Conservation (phyloP, 495 filamentous ascomycete genomes). For the Trypethelium eluteriae region DNA sequence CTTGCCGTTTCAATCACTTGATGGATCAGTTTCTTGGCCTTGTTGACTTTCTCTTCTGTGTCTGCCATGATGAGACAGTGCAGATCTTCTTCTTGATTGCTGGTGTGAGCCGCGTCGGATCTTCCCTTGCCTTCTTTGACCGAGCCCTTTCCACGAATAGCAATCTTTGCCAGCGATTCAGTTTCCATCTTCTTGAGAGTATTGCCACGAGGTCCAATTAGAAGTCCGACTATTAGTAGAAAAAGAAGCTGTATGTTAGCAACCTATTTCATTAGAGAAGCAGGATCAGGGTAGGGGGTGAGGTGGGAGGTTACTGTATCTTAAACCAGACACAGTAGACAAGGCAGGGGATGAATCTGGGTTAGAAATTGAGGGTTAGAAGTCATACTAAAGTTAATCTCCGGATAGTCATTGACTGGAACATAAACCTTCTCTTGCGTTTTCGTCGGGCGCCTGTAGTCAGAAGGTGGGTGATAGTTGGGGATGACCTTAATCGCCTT, state of each 20-base stretch:
- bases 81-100: conserved; percentile 98
- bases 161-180: conserved; percentile 95
- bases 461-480: conserved; percentile 94
- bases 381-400: conserved; percentile 99
- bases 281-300: conserved; percentile 3
- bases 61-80: conserved; percentile 99
- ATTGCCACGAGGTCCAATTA: conserved; percentile 99
- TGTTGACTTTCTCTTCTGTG: conserved; percentile 96
- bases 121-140: conserved; percentile 99
- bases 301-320: conserved; percentile 39
- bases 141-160: conserved; percentile 97
- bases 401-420: conserved; percentile 99
- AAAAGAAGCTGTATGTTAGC: conserved; percentile 90
- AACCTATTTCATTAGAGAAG: conserved; percentile 32
- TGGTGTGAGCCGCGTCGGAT: conserved; percentile 95
- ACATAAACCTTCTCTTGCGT: conserved; percentile 99
- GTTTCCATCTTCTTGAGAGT: conserved; percentile 99
- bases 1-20: conserved; percentile 95
- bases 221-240: conserved; percentile 95
- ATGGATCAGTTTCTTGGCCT: conserved; percentile 93
- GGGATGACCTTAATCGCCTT: conserved; percentile 97
- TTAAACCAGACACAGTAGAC: conserved; percentile 32
- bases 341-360: conserved; percentile 27
- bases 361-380: conserved; percentile 84
- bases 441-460: conserved; percentile 97